Conservation (phyloP, 805 yeast species). For the Cyberlindnera xylosilytica region DNA sequence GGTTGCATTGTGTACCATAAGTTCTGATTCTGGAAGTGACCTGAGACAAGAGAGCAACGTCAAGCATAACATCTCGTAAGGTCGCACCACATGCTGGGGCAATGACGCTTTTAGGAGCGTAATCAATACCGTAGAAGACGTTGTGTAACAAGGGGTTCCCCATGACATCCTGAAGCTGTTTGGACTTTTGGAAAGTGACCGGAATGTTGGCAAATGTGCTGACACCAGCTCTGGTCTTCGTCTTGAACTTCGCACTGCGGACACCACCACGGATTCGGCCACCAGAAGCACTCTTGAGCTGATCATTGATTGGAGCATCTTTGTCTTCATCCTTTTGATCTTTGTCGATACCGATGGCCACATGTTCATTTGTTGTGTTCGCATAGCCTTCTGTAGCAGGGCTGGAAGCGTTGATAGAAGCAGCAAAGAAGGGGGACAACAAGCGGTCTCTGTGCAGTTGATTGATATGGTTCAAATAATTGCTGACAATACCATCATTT, state of each 20-base stretch:
- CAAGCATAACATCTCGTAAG: slow-evolving; percentile 48
- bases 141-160: slow-evolving; percentile 30
- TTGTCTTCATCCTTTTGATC: too few relatives aligned
- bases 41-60: slow-evolving; percentile 53
- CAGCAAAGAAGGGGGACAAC: slow-evolving; percentile 13
- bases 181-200: slow-evolving; percentile 31
- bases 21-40: slow-evolving; percentile 56
- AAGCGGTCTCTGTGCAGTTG: slow-evolving; percentile 25
- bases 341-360: too few relatives aligned
- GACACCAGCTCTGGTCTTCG: slow-evolving; percentile 19
- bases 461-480: slow-evolving; percentile 29
- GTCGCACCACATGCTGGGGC: slow-evolving; percentile 53
- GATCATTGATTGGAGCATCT: neutral
- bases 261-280: slow-evolving; percentile 8
- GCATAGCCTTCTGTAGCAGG: too few relatives aligned
- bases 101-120: slow-evolving; percentile 53
- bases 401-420: neutral
- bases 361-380: too few relatives aligned
- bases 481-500: slow-evolving; percentile 26
- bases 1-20: slow-evolving; percentile 62
- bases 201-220: slow-evolving; percentile 33
- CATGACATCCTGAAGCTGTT: slow-evolving; percentile 38
- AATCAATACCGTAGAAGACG: slow-evolving; percentile 55
- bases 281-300: neutral
- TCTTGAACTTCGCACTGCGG: slow-evolving; percentile 9